A percentile compares a stretch with the other conserved stretches of the same genome.
phyloP scores from a whole-genome alignment of 495 filamentous ascomycete species.

The Lichina pygmaea region DNA sequence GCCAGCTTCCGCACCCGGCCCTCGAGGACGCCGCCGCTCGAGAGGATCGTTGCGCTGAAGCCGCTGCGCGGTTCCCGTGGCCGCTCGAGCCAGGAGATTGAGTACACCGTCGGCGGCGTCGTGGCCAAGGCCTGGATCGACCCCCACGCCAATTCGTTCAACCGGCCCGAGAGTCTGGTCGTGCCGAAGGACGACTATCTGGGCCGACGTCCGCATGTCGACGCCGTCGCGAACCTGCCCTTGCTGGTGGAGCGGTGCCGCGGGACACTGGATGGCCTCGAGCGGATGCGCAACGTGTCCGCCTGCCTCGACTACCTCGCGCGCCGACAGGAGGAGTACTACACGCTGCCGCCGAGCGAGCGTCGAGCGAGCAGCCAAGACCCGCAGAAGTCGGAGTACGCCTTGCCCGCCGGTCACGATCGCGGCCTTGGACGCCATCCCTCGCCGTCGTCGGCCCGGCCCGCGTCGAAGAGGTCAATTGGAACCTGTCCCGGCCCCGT shows the following conservation, averaged over 20 bases:
- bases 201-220: conserved; percentile 19
- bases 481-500: conserved; percentile 26
- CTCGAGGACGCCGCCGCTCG: conserved; percentile 5
- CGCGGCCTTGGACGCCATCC: conserved; percentile 9
- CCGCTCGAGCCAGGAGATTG: conserved; percentile 4
- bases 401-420: conserved; percentile 14
- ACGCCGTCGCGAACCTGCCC: conserved; percentile 23
- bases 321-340: conserved; percentile 19
- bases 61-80: neutral
- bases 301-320: conserved; percentile 23
- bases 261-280: conserved; percentile 19
- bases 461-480: conserved; percentile 9
- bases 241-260: conserved; percentile 21
- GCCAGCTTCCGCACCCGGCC: conserved; percentile 3
- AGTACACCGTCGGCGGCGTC: conserved; percentile 2
- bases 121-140: conserved; percentile 11
- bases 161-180: conserved; percentile 21
- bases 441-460: conserved; percentile 8
- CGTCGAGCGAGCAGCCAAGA: conserved; percentile 16
- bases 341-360: conserved; percentile 13
- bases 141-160: conserved; percentile 19
- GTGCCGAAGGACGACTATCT: conserved; percentile 20
- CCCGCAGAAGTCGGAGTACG: conserved; percentile 15
- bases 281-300: conserved; percentile 26
- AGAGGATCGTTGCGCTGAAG: conserved; percentile 5